A percentile compares a stretch with the other conserved stretches of the same genome.
Evolutionary conservation across 2,329 filamentous ascomycete species (phyloP).

Genomic region (Fusarium secorum): DNA sequence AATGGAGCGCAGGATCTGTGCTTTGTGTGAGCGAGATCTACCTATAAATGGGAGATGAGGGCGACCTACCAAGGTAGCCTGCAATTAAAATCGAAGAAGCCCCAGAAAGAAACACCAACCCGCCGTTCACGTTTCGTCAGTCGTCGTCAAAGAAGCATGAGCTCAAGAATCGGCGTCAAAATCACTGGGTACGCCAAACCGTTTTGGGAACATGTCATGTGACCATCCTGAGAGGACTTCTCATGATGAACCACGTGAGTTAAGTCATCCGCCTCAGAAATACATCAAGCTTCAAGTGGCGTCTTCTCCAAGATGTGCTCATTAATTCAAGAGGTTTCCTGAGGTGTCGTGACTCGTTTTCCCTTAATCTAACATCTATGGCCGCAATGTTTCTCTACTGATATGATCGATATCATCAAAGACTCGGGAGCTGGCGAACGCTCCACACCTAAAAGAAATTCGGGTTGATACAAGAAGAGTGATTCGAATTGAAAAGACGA

Average conservation of each 20-base stretch:
- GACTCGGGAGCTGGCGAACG: not conserved
- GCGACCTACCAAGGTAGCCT: constrained; percentile 2
- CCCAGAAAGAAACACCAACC: constrained; percentile 12
- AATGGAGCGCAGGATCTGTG: constrained; percentile 22
- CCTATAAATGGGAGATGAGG: not conserved
- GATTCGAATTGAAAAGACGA: not conserved
- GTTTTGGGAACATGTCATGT: constrained; percentile 5
- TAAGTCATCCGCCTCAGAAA: not conserved
- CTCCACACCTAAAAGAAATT: not conserved
- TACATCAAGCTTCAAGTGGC: not conserved
- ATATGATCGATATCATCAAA: not conserved
- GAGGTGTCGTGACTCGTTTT: not conserved
- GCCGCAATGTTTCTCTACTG: not conserved
- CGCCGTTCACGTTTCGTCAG: constrained; percentile 20
- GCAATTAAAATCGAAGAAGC: not conserved
- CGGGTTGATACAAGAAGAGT: not conserved
- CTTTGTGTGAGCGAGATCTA: constrained; percentile 5
- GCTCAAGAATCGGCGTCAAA: constrained; percentile 24
- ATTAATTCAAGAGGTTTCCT: not conserved
- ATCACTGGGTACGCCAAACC: constrained; percentile 24
- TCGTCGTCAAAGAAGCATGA: constrained; percentile 28
- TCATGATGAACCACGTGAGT: not conserved
- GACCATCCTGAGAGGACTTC: not conserved
- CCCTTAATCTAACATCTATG: not conserved
- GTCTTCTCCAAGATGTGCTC: not conserved